A percentile compares a stretch with the other conserved stretches of the same genome.
These are phyloP conservation scores for Colletotrichum sidae DNA, from an alignment of 2,329 filamentous ascomycete species.

Conservation along the genomic window DNA sequence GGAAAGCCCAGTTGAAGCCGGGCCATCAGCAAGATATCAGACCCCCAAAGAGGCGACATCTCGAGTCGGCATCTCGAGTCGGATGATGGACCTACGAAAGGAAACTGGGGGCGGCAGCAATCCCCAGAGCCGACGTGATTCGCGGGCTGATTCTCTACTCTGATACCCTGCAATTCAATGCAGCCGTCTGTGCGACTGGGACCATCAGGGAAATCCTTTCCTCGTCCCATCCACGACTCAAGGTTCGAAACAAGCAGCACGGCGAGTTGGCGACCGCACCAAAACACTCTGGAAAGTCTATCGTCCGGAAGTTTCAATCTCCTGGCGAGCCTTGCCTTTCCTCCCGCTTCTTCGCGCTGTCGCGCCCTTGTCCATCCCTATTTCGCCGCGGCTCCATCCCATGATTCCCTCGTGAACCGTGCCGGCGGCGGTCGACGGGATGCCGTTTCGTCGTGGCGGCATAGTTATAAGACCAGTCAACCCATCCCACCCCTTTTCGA, in stretches of 20 bases:
- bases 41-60: slow-evolving; percentile 1
- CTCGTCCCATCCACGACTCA: slow-evolving; percentile 26
- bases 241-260: slow-evolving; percentile 35
- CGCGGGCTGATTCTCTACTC: neutral
- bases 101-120: neutral
- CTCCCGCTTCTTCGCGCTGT: neutral
- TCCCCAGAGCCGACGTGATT: slow-evolving; percentile 11
- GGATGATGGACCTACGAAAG: neutral
- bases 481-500: neutral
- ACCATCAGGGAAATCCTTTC: slow-evolving; percentile 32
- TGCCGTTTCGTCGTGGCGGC: slow-evolving; percentile 22
- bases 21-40: slow-evolving; percentile 3
- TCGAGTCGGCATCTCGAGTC: neutral
- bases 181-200: slow-evolving; percentile 27
- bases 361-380: neutral
- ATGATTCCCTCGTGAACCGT: slow-evolving; percentile 20
- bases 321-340: neutral
- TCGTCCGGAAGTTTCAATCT: slow-evolving; percentile 28
- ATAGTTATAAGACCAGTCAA: slow-evolving; percentile 26
- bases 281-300: slow-evolving; percentile 37
- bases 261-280: slow-evolving; percentile 27
- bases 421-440: slow-evolving; percentile 7
- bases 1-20: neutral
- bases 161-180: slow-evolving; percentile 32
- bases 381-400: slow-evolving; percentile 15